Conservation (phyloP, 192 early-diverging fungal genomes). For the Radiomyces spectabilis region DNA sequence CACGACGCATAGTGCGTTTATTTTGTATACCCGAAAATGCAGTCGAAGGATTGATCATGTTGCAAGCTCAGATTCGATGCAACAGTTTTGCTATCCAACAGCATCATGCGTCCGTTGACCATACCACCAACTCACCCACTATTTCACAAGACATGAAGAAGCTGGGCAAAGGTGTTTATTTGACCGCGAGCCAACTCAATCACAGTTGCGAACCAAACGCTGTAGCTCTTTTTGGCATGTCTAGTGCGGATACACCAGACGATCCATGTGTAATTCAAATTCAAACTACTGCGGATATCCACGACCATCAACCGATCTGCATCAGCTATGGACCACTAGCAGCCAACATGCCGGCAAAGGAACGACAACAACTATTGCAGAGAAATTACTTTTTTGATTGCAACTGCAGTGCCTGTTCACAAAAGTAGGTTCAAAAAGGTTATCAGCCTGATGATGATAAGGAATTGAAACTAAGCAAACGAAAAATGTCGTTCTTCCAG, state of each 20-base stretch:
- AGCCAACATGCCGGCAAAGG: background rate
- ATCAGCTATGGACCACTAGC: constrained; percentile 19
- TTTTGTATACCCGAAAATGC: background rate
- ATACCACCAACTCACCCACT: background rate
- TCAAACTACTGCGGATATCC: background rate
- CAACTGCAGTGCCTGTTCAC: constrained; percentile 3
- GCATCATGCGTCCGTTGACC: no score
- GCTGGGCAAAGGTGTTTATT: constrained; percentile 6
- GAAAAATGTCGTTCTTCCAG: background rate
- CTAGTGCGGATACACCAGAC: background rate
- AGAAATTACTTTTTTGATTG: constrained; percentile 15
- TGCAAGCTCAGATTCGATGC: constrained; percentile 14
- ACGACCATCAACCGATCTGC: no score
- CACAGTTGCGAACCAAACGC: constrained; percentile 15
- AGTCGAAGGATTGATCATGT: background rate
- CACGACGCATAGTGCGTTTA: background rate
- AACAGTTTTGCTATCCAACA: constrained; percentile 15
- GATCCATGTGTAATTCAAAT: background rate
- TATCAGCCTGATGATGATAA: background rate
- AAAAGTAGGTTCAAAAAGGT: background rate
- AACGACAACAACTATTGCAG: background rate
- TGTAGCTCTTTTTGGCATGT: constrained; percentile 4
- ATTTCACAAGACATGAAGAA: background rate
- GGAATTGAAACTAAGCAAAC: no score
- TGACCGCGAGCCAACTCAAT: constrained; percentile 12